Evolutionary conservation across 2,329 filamentous ascomycete species (phyloP).

Genomic region (Trichoderma endophyticum): DNA sequence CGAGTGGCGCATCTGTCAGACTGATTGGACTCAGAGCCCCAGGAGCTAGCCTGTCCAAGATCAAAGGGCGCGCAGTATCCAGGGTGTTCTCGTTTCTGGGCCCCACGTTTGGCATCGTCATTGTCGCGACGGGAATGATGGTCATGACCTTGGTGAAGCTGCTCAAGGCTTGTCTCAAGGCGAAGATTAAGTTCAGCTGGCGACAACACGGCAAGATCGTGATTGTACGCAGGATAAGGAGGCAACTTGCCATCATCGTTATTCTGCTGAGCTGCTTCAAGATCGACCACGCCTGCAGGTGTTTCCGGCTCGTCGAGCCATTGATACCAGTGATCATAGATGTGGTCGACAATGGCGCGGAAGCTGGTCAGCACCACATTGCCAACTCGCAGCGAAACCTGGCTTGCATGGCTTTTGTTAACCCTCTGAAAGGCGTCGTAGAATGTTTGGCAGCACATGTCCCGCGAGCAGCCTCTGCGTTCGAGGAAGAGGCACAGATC

Average conservation of each 20-base stretch:
- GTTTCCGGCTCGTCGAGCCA: not conserved
- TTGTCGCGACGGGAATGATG: not conserved
- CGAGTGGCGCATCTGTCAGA: not conserved
- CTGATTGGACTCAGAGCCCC: not conserved
- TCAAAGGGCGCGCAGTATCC: not conserved
- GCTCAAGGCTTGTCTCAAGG: not conserved
- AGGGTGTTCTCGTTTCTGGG: not conserved
- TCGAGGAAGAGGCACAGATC: conserved; percentile 3
- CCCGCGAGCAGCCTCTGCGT: not conserved
- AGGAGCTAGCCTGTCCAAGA: not conserved
- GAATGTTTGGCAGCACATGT: conserved; percentile 14
- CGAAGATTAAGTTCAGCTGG: not conserved
- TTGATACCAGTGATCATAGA: not conserved
- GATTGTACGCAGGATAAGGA: not conserved
- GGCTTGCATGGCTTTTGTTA: too few species aligned
- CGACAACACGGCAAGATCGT: not conserved
- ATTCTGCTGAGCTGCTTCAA: not conserved
- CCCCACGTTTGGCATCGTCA: not conserved
- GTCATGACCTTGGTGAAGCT: not conserved
- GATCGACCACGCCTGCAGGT: too few species aligned
- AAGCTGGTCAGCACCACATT: not conserved
- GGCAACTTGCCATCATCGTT: not conserved
- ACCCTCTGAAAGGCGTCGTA: not conserved
- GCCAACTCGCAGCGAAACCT: not conserved
- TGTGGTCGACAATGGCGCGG: not conserved